phyloP scores from a whole-genome alignment of 306 rosid species.

The Dalbergia cochinchinensis region DNA sequence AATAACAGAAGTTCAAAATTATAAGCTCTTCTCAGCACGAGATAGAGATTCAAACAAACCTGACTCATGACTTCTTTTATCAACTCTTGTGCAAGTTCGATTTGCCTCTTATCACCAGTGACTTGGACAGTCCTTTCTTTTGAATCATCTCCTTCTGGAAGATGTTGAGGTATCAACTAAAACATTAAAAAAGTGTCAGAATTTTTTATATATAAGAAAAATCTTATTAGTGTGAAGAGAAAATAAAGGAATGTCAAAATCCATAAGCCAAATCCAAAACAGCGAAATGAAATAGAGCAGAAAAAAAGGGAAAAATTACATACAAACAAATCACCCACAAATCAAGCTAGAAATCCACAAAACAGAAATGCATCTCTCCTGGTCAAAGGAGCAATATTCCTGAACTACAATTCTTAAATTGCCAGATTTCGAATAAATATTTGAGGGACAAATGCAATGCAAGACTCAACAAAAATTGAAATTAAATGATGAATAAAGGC shows the following conservation, averaged over 20 bases:
- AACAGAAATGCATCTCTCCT: neutral
- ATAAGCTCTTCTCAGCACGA: slow-evolving; percentile 15
- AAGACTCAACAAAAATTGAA: neutral
- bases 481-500: too few species aligned
- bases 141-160: slow-evolving; percentile 90
- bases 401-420: neutral
- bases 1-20: slow-evolving; percentile 17
- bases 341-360: neutral
- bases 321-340: neutral
- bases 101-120: slow-evolving; percentile 90
- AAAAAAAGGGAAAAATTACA: neutral
- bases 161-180: slow-evolving; percentile 97
- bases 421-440: neutral
- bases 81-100: slow-evolving; percentile 86
- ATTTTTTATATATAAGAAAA: too few species aligned
- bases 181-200: slow-evolving; percentile 8
- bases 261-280: neutral
- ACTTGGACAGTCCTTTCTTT: slow-evolving; percentile 93
- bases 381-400: neutral
- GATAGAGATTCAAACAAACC: slow-evolving; percentile 62
- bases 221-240: too few species aligned
- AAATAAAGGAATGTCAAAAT: slow-evolving; percentile 20
- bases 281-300: neutral
- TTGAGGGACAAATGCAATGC: neutral
- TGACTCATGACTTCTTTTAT: slow-evolving; percentile 95